Evolutionary conservation across 1,284 basidiomycete genomes (phyloP).

Genomic region (Tausonia pullulans): DNA sequence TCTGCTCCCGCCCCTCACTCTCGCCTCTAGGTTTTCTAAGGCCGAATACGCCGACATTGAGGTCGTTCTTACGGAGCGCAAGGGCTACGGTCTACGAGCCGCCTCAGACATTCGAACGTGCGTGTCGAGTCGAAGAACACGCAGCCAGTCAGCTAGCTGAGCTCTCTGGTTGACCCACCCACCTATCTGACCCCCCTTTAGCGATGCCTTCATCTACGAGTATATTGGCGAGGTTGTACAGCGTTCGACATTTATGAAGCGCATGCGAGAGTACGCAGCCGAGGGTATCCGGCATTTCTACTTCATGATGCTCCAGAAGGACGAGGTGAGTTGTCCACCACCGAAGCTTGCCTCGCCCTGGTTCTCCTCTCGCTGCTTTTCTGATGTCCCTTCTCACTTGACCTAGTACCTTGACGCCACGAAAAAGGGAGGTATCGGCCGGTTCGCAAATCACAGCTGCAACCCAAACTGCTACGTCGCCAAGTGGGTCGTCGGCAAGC

Average conservation of each 20-base stretch:
- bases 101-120: constrained; percentile 59
- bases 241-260: constrained; percentile 73
- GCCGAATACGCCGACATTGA: constrained; percentile 73
- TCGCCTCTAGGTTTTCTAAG: background rate
- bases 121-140: constrained; percentile 26
- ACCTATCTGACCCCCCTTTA: constrained; percentile 29
- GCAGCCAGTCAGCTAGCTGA: background rate
- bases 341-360: background rate
- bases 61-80: constrained; percentile 88
- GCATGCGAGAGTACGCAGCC: constrained; percentile 86
- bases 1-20: background rate
- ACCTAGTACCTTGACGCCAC: constrained; percentile 92
- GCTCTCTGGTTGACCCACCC: background rate
- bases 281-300: constrained; percentile 96
- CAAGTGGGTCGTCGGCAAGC: constrained; percentile 89
- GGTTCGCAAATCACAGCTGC: constrained; percentile 97
- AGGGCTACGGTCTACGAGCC: constrained; percentile 85
- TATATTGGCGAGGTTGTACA: constrained; percentile 96
- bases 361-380: constrained; percentile 8
- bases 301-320: constrained; percentile 99
- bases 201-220: constrained; percentile 91
- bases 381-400: background rate
- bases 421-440: constrained; percentile 87
- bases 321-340: constrained; percentile 54
- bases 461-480: constrained; percentile 98